Evolutionary conservation across 139 green algal species (phyloP).

Genomic region (Coccomyxa sp.): DNA sequence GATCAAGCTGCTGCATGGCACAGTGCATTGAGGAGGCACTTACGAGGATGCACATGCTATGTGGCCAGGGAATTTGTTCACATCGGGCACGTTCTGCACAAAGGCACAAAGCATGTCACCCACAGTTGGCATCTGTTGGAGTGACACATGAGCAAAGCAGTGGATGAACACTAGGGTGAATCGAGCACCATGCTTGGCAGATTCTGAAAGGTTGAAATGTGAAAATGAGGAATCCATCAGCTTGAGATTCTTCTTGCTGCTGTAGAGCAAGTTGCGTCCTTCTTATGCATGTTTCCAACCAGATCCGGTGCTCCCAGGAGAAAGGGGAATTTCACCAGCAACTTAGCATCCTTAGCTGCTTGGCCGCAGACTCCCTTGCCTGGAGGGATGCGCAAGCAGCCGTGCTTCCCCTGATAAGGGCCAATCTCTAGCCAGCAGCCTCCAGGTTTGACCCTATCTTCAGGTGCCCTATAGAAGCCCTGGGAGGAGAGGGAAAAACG

Average conservation of each 20-base stretch:
- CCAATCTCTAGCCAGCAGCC: not conserved
- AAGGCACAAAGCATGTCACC: not conserved
- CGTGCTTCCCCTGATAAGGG: not conserved
- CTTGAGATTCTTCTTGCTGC: no score
- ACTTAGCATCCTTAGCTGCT: not conserved
- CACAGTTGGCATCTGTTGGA: not conserved
- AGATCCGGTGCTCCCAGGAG: not conserved
- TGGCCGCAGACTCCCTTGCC: not conserved
- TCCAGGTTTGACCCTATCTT: not conserved
- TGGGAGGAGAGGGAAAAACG: not conserved
- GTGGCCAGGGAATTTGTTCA: not conserved
- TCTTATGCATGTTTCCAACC: not conserved
- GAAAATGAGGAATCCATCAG: no score
- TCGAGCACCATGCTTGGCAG: no score
- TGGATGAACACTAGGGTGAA: no score
- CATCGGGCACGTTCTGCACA: not conserved
- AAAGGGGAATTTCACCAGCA: not conserved
- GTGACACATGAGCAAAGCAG: not conserved
- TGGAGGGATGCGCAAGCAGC: not conserved
- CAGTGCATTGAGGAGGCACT: not conserved
- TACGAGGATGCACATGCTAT: not conserved
- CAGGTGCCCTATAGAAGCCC: not conserved
- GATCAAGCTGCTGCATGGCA: not conserved
- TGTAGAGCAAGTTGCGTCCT: not conserved
- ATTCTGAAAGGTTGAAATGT: no score